Percentiles rank a stretch among this genome's conserved stretches.
These are phyloP conservation scores for Amylocystis lapponica DNA, from an alignment of 768 basidiomycete species.

Conservation along the genomic window DNA sequence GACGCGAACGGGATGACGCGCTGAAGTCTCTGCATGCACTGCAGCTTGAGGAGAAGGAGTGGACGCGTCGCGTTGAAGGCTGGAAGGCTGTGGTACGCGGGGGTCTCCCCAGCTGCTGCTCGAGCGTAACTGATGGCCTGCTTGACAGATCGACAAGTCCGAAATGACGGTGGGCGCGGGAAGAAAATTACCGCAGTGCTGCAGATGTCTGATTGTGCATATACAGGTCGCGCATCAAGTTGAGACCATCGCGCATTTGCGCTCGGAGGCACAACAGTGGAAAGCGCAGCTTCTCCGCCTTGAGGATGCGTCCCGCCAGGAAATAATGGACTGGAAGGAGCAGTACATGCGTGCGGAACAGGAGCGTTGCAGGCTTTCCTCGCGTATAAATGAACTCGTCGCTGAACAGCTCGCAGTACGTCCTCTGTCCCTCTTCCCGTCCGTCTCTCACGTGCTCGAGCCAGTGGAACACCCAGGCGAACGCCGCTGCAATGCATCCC, in stretches of 20 bases:
- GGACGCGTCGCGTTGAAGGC: slow-evolving; percentile 37
- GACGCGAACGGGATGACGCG: slow-evolving; percentile 44
- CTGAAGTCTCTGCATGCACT: slow-evolving; percentile 39
- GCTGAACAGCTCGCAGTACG: slow-evolving; percentile 34
- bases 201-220: background rate
- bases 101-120: no score
- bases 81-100: slow-evolving; percentile 47
- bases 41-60: slow-evolving; percentile 41
- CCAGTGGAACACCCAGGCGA: slow-evolving; percentile 18
- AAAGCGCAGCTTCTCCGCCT: slow-evolving; percentile 56
- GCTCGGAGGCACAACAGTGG: slow-evolving; percentile 64
- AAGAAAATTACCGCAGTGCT: no score
- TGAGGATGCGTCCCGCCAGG: slow-evolving; percentile 39
- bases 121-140: no score
- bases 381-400: slow-evolving; percentile 54
- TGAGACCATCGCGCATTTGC: slow-evolving; percentile 55
- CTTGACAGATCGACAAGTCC: slow-evolving; percentile 45
- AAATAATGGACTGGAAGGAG: slow-evolving; percentile 72
- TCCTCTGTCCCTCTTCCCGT: slow-evolving; percentile 2
- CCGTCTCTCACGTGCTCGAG: background rate
- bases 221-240: slow-evolving; percentile 51
- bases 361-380: slow-evolving; percentile 53
- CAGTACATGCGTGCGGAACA: slow-evolving; percentile 72
- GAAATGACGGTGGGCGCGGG: slow-evolving; percentile 50
- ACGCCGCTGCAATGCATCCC: slow-evolving; percentile 10